Base-by-base conservation (phyloP, 495 filamentous ascomycete genomes). In the Cercophora scortea region DNA sequence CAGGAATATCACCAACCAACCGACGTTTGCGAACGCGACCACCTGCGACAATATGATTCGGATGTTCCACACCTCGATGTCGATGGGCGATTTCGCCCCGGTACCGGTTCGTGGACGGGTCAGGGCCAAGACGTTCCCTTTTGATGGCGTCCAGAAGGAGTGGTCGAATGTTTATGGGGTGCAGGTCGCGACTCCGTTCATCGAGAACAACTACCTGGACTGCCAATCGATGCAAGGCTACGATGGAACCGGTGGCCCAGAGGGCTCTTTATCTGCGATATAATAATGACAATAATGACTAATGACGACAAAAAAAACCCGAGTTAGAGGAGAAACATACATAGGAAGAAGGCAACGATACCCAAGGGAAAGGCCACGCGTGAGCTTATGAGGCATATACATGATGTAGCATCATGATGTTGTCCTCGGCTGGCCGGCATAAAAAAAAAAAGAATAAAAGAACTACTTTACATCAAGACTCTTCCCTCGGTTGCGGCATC, bases 1-100 rank as follows among this genome's bases (percentile, higher is more conserved):
- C 49, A 59, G 54, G 38, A 71, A 69, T 49, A 60, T 72, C 19
- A 74, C 71, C 8, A 74, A 71, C 60, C 71, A 74, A 49, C 70
- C 69, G 12, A 69, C 61, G 12, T 74, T 73, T 52, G 65, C 67
- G 33, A 66, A 67, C 48, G 58, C 63, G 0, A 51, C 50, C 1
- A 43, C 59, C 0, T 74, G 71, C 57, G 70, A 73, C 52, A 62
- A 70, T 45, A 71, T 69, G 60, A 59, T 60, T 43, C 63, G 71
- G 0, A 47, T 72, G 16, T 74, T 69, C 57, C 64, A 73, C 55
- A 69, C 70, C 10, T 48, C 64, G 54, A 65, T 72, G 55, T 61
- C 65, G n/a, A 42, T 52, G 18, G 64, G 55, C 11, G 45, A 52
- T 11, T 53, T 60, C 39, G 63, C 61, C 16, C 71, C 71, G 1